Percentiles rank a stretch among this genome's conserved stretches.
Conservation (phyloP, 2,329 filamentous ascomycete species). For the Stylonectria norvegica region DNA sequence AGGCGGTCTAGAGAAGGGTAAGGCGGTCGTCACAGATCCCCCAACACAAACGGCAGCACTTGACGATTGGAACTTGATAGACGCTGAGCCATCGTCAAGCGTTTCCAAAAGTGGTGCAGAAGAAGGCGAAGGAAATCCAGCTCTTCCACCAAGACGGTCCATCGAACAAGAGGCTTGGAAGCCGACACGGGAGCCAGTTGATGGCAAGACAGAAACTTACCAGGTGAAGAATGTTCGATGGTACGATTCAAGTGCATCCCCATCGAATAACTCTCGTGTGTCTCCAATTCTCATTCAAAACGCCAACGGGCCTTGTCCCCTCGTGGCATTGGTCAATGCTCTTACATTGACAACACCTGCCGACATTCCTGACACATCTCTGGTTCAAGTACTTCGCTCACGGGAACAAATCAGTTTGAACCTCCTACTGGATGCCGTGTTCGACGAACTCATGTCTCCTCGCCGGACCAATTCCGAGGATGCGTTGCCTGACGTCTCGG, state of each 20-base stretch:
- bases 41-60: slow-evolving; percentile 19
- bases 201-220: slow-evolving; percentile 71
- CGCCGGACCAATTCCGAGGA: slow-evolving; percentile 60
- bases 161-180: slow-evolving; percentile 32
- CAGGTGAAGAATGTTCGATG: slow-evolving; percentile 89
- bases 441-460: slow-evolving; percentile 87
- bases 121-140: slow-evolving; percentile 23
- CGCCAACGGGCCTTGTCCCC: slow-evolving; percentile 87
- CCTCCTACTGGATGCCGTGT: slow-evolving; percentile 80
- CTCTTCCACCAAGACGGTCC: slow-evolving; percentile 37
- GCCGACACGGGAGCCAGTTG: slow-evolving; percentile 41
- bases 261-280: slow-evolving; percentile 61
- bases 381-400: slow-evolving; percentile 73
- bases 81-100: slow-evolving; percentile 35
- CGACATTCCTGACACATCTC: slow-evolving; percentile 58
- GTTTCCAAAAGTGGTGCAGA: slow-evolving; percentile 9
- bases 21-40: slow-evolving; percentile 26
- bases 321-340: slow-evolving; percentile 91
- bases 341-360: slow-evolving; percentile 77
- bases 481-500: slow-evolving; percentile 77
- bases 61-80: slow-evolving; percentile 53
- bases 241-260: slow-evolving; percentile 63
- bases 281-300: slow-evolving; percentile 92
- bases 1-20: slow-evolving; percentile 40
- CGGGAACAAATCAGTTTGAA: slow-evolving; percentile 86